Conservation (phyloP, 2,329 filamentous ascomycete genomes). For the Ophiostoma himal-ulmi region DNA sequence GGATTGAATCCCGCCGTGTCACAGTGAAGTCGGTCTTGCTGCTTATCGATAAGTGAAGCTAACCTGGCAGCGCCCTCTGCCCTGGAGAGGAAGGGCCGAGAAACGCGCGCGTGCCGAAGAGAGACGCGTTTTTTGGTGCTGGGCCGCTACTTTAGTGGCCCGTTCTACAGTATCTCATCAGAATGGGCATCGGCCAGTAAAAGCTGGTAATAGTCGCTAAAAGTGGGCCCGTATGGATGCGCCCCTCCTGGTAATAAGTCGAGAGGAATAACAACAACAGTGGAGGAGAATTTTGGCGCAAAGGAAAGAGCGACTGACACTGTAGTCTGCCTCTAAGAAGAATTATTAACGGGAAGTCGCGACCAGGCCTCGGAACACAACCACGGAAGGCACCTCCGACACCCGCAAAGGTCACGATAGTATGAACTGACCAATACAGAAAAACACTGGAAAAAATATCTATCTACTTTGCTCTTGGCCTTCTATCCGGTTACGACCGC, state of each 20-base stretch:
- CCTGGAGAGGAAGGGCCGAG: not conserved
- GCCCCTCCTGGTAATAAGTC: slow-evolving; percentile 5
- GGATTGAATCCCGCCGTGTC: not conserved
- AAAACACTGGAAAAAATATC: not conserved
- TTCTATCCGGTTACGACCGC: not conserved
- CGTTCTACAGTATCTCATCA: not conserved
- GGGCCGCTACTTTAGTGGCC: slow-evolving; percentile 6
- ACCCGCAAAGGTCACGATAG: not conserved
- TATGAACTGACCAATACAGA: not conserved
- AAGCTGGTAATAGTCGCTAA: not conserved
- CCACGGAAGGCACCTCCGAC: slow-evolving; percentile 9
- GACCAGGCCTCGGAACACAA: not conserved
- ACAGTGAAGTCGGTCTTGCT: not conserved
- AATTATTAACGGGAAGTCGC: slow-evolving; percentile 12
- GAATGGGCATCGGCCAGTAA: not conserved
- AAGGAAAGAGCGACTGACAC: slow-evolving; percentile 7
- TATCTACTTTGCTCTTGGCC: not conserved
- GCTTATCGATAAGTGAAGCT: slow-evolving; percentile 10
- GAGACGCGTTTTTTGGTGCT: slow-evolving; percentile 19
- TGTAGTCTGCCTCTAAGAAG: not conserved
- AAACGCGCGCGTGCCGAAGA: slow-evolving; percentile 19
- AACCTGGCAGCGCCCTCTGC: not conserved
- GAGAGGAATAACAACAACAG: slow-evolving; percentile 4
- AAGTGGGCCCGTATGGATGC: not conserved
- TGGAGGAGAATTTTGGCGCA: slow-evolving; percentile 5